These are phyloP conservation scores for Fraxinus paxiana DNA, from an alignment of 305 asterid genomes.

Conservation along the genomic window DNA sequence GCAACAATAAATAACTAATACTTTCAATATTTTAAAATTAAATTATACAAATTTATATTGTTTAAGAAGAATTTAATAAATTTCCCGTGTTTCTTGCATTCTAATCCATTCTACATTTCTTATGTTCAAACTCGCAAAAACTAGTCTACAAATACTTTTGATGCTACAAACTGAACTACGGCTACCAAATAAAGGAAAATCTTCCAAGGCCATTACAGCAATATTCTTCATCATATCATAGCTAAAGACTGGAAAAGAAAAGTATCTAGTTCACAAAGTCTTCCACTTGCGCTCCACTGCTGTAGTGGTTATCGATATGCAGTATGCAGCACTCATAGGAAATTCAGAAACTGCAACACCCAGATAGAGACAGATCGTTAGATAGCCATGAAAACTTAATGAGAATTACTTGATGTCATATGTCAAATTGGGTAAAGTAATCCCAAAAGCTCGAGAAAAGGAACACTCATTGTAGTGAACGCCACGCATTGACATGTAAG, in stretches of 20 bases:
- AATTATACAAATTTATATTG: background rate
- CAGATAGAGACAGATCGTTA: too few relatives aligned
- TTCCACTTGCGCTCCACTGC: conserved; percentile 54
- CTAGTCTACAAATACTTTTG: background rate
- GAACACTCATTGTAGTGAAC: background rate
- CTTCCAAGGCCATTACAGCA: background rate
- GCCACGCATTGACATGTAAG: background rate
- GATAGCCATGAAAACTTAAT: too few relatives aligned
- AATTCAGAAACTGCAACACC: conserved; percentile 28
- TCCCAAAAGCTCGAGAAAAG: background rate
- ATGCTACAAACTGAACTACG: background rate
- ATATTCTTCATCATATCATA: background rate
- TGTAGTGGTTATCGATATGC: conserved; percentile 53
- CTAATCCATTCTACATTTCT: background rate
- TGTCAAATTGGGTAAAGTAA: background rate
- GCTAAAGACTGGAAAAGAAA: background rate
- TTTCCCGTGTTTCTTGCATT: background rate
- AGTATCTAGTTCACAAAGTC: conserved; percentile 33
- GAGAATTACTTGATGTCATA: background rate
- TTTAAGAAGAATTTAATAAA: too few relatives aligned
- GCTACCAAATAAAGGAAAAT: background rate
- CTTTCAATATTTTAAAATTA: too few relatives aligned
- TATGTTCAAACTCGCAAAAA: background rate
- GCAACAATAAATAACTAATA: background rate
- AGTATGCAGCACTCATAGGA: conserved; percentile 65